phyloP scores from a whole-genome alignment of 331 rosid species.

The Rhamnella rubrinervis region DNA sequence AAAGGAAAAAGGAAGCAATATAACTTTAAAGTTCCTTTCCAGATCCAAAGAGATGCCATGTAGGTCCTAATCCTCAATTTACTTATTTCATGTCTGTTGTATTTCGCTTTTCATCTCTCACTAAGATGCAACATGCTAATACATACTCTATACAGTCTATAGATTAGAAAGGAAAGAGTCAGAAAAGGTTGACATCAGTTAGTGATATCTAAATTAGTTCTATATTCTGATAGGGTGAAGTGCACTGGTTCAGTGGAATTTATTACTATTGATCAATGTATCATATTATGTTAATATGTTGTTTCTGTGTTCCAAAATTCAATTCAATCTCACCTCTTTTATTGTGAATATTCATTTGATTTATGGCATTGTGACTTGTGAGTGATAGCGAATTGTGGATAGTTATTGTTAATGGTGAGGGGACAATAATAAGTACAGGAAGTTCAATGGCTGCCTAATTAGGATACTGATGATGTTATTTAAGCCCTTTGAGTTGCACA shows the following conservation, averaged over 20 bases:
- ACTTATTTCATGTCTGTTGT: background rate
- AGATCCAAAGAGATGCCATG: constrained; percentile 48
- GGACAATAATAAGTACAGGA: too few relatives aligned
- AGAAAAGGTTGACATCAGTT: constrained; percentile 12
- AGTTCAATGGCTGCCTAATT: too few relatives aligned
- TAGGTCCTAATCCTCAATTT: constrained; percentile 35
- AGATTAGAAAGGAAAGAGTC: constrained; percentile 1
- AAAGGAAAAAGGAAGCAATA: constrained; percentile 43
- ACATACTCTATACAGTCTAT: constrained; percentile 1
- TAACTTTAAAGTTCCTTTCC: constrained; percentile 45
- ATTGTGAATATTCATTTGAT: too few relatives aligned
- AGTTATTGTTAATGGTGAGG: background rate
- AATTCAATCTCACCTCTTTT: too few relatives aligned
- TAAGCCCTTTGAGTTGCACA: too few relatives aligned
- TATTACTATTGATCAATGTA: background rate
- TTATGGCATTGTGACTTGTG: too few relatives aligned
- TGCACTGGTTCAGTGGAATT: too few relatives aligned
- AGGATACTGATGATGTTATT: too few relatives aligned
- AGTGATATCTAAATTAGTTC: background rate
- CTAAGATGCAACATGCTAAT: background rate
- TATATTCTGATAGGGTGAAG: background rate
- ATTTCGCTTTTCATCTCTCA: constrained; percentile 6
- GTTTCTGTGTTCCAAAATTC: too few relatives aligned
- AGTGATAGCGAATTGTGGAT: background rate
- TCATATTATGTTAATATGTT: background rate